These are phyloP conservation scores for Magnaporthiopsis incrustans DNA, from an alignment of 2,329 filamentous ascomycete species.

Conservation along the genomic window DNA sequence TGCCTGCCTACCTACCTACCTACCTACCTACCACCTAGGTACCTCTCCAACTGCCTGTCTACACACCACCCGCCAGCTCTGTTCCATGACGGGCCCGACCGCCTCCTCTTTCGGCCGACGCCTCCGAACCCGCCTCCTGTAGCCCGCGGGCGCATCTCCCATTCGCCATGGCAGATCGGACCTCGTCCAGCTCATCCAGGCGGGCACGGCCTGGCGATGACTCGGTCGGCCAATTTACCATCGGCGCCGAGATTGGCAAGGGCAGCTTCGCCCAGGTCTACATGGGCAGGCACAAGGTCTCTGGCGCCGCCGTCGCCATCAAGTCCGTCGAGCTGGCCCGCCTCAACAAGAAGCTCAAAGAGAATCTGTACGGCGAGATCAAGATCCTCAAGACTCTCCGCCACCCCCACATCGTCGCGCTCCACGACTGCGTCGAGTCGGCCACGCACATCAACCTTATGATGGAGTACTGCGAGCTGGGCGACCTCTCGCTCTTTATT, in stretches of 20 bases:
- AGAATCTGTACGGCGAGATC: conserved; percentile 93
- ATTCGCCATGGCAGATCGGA: conserved; percentile 2
- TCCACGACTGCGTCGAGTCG: conserved; percentile 90
- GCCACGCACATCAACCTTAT: conserved; percentile 86
- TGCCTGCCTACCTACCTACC: neutral
- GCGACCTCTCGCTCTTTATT: conserved; percentile 91
- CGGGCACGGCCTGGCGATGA: conserved; percentile 11
- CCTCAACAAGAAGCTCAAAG: conserved; percentile 91
- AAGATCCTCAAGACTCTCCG: conserved; percentile 88
- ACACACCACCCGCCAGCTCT: neutral
- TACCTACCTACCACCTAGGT: neutral
- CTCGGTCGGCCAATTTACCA: conserved; percentile 16
- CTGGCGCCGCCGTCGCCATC: conserved; percentile 80
- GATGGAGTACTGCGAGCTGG: conserved; percentile 97
- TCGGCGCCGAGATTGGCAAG: conserved; percentile 70
- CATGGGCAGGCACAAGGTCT: conserved; percentile 76
- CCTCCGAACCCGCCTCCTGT: neutral
- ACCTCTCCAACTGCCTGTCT: neutral
- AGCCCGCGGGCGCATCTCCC: neutral
- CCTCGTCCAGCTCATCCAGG: neutral
- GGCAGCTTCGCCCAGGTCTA: conserved; percentile 97
- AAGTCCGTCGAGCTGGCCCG: conserved; percentile 90
- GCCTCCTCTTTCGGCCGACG: neutral
- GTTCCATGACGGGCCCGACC: conserved; percentile 3
- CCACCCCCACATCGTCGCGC: conserved; percentile 92